These are phyloP conservation scores for Trichoderma brevicompactum DNA, from an alignment of 2,329 filamentous ascomycete genomes.

Conservation along the genomic window DNA sequence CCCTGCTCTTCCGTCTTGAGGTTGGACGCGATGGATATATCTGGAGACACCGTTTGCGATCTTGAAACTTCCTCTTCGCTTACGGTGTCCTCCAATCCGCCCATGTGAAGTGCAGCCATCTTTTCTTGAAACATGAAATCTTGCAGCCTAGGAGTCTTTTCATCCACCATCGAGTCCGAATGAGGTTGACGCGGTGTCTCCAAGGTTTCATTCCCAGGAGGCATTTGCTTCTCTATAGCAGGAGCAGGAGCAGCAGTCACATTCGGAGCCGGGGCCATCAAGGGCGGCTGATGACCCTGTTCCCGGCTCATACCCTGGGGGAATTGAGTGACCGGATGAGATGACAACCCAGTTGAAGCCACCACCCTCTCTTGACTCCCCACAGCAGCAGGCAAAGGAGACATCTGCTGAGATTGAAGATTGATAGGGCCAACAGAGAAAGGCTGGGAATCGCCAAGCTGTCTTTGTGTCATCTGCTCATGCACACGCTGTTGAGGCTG, in stretches of 20 bases:
- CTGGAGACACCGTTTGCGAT: slow-evolving; percentile 26
- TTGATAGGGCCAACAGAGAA: neutral
- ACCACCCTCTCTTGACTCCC: neutral
- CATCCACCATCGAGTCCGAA: slow-evolving; percentile 2
- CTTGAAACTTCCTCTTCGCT: slow-evolving; percentile 17
- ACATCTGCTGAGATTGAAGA: neutral
- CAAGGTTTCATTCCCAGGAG: neutral
- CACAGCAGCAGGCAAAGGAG: neutral
- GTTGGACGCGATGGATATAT: slow-evolving; percentile 26
- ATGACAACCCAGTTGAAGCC: neutral
- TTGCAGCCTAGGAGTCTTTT: slow-evolving; percentile 7
- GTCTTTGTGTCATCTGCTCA: neutral
- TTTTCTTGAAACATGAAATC: slow-evolving; percentile 16
- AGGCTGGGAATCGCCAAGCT: neutral
- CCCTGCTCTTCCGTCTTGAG: slow-evolving; percentile 18
- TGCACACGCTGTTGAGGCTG: neutral
- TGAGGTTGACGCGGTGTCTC: slow-evolving; percentile 3
- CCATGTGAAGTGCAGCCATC: neutral
- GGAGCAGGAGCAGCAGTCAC: neutral
- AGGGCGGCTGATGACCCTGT: neutral
- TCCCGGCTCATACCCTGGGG: neutral
- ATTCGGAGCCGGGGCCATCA: neutral
- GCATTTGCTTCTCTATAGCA: neutral
- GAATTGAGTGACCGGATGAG: neutral
- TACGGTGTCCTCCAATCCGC: neutral